These are phyloP conservation scores for Colletotrichum sp. DNA, from an alignment of 2,329 filamentous ascomycete species.

Conservation along the genomic window DNA sequence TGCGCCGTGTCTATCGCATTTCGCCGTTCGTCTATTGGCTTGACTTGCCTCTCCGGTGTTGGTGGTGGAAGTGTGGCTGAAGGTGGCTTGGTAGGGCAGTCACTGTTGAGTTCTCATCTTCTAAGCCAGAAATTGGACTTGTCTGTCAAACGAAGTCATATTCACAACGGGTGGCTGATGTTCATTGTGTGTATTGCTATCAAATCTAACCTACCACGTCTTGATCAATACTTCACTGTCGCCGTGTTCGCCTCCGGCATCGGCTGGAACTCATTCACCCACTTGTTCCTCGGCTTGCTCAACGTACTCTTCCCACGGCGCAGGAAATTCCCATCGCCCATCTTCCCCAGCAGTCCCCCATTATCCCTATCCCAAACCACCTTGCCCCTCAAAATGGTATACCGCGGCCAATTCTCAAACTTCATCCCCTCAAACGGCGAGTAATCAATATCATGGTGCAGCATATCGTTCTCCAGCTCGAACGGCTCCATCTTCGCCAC, in stretches of 20 bases:
- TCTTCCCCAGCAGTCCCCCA: constrained; percentile 53
- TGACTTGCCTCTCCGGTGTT: neutral
- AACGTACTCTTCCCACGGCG: constrained; percentile 37
- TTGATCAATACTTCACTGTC: neutral
- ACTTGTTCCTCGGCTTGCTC: constrained; percentile 22
- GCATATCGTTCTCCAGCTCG: constrained; percentile 52
- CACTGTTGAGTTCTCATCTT: neutral
- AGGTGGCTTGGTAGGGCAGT: neutral
- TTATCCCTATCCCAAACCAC: constrained; percentile 62
- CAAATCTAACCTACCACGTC: neutral
- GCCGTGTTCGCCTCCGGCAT: neutral
- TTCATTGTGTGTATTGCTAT: neutral
- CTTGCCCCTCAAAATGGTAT: constrained; percentile 62
- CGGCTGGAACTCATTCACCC: constrained; percentile 15
- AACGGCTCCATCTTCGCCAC: constrained; percentile 31
- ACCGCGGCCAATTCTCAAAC: constrained; percentile 67
- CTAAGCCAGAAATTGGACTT: accelerated
- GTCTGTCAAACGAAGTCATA: neutral
- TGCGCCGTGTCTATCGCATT: neutral
- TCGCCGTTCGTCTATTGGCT: neutral
- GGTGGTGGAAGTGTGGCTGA: neutral
- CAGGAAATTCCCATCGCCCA: constrained; percentile 54
- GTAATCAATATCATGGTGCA: constrained; percentile 69
- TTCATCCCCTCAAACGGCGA: constrained; percentile 64
- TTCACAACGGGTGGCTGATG: neutral